Evolutionary conservation across 305 asterid genomes (phyloP), one percentile per base, ranked within the genome.

Genomic region (Fraxinus latifolia): DNA sequence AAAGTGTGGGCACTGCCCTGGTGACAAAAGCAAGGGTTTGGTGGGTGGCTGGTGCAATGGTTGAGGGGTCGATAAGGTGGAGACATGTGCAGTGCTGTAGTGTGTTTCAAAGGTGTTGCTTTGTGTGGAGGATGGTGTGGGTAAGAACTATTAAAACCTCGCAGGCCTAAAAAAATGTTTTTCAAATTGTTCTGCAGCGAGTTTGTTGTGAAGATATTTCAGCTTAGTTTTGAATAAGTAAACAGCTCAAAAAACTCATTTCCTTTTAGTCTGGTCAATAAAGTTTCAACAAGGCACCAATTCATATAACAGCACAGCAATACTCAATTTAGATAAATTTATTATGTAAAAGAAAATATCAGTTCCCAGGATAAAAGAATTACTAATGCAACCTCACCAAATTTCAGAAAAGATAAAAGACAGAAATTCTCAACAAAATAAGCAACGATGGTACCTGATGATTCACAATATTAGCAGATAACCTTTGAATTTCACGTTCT

Each of bases 401-500:
- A 47, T 7, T 62, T 9, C 33, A 65, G 34, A 65, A 25, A 65
- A 65, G 33, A 62, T 62, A 62, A 9, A 9, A 9, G n/a, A 25
- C n/a, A 3, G 72, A 7, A 58, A 14, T 25, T 25, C 72, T 65
- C 72, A 1, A 65, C 5, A 0, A 65, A 5, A 65, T 65, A 12
- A 42, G 50, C 76, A 77, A 74, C 80, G 21, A 65, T 58, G 82
- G 12, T 85, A 96, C 98, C 98, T 93, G 98, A 83, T 96, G 98
- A 84, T 94, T 96, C 74, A 96, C 81, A 75, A 96, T 94, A 89
- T 94, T 96, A 81, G 99, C 99, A 73, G 99, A 94, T 62, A 96
- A 87, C 68, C 99, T 86, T 82, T 96, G 99, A 81, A 96, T 96
- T 90, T 96, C 99, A 82, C 99, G 97, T 87, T 96, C 99, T 86